These are phyloP conservation scores for Aphanomyces astaci DNA, from an alignment of 352 stramenopile species.

Conservation along the genomic window DNA sequence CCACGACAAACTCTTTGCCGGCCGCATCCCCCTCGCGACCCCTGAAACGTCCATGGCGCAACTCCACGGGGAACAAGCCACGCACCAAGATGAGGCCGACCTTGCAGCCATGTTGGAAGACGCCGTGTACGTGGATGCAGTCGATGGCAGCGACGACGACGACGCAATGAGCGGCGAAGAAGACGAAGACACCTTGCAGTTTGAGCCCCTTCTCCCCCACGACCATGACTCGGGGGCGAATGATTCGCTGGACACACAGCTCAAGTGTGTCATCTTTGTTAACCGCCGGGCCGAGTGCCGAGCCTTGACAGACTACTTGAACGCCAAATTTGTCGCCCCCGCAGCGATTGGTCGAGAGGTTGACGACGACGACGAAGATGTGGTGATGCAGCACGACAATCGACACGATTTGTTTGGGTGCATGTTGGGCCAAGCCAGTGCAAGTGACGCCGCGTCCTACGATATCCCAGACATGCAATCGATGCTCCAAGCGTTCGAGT, in stretches of 20 bases:
- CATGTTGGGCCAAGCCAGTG: slow-evolving; percentile 47
- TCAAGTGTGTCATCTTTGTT: slow-evolving; percentile 67
- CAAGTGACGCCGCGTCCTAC: slow-evolving; percentile 51
- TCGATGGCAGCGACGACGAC: slow-evolving; percentile 26
- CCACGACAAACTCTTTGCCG: slow-evolving; percentile 26
- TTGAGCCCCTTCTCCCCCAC: neutral
- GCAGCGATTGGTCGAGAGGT: neutral
- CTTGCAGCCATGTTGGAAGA: neutral
- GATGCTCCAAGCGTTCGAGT: slow-evolving; percentile 49
- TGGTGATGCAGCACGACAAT: neutral
- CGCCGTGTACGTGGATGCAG: slow-evolving; percentile 17
- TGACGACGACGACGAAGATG: slow-evolving; percentile 26
- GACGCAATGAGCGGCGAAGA: slow-evolving; percentile 24
- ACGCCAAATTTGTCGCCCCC: slow-evolving; percentile 39
- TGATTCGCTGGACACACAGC: neutral
- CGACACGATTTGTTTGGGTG: slow-evolving; percentile 46
- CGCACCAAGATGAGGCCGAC: no score
- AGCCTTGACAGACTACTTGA: slow-evolving; percentile 70
- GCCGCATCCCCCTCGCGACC: neutral
- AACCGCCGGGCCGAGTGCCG: slow-evolving; percentile 72
- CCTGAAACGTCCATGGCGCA: neutral
- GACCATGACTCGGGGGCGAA: neutral
- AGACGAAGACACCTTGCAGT: neutral
- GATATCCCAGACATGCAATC: slow-evolving; percentile 49
- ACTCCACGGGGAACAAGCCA: neutral